These are phyloP conservation scores for Musa acuminata DNA, from an alignment of 176 grass and related monocot species.

Conservation along the genomic window DNA sequence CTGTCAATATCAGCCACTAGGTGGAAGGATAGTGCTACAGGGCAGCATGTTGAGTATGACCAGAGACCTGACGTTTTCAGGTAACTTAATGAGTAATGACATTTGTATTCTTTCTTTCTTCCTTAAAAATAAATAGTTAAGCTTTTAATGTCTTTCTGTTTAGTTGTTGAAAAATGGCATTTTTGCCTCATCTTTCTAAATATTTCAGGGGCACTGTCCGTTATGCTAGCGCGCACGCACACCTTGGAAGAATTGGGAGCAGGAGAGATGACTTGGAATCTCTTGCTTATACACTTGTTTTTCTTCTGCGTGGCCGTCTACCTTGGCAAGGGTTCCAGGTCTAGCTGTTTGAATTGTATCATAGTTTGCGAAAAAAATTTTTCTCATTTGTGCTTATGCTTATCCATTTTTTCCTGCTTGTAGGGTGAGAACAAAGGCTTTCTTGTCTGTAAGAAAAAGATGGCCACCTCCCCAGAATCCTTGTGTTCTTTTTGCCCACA, in stretches of 20 bases:
- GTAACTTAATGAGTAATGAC: conserved; percentile 26
- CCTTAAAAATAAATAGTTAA: conserved; percentile 20
- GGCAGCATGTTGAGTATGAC: conserved; percentile 65
- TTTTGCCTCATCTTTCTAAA: background rate
- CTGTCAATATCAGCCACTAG: conserved; percentile 46
- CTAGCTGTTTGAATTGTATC: conserved; percentile 22
- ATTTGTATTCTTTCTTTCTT: background rate
- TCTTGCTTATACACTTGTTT: conserved; percentile 89
- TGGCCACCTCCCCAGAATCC: conserved; percentile 79
- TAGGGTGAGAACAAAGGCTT: conserved; percentile 96
- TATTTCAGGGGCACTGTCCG: conserved; percentile 68
- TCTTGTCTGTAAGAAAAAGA: conserved; percentile 96
- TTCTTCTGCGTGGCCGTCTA: conserved; percentile 80
- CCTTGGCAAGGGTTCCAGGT: conserved; percentile 98
- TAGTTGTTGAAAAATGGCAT: background rate
- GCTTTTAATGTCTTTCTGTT: conserved; percentile 19
- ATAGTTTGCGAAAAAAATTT: background rate
- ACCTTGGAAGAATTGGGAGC: conserved; percentile 88
- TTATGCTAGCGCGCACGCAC: conserved; percentile 86
- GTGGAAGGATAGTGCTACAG: conserved; percentile 67
- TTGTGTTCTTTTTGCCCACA: conserved; percentile 82
- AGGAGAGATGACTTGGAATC: conserved; percentile 92
- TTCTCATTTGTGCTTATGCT: conserved; percentile 9
- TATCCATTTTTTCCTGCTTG: conserved; percentile 19
- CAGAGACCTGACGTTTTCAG: conserved; percentile 76